phyloP scores from a whole-genome alignment of 306 rosid species.

The Pachyrhizus erosus region DNA sequence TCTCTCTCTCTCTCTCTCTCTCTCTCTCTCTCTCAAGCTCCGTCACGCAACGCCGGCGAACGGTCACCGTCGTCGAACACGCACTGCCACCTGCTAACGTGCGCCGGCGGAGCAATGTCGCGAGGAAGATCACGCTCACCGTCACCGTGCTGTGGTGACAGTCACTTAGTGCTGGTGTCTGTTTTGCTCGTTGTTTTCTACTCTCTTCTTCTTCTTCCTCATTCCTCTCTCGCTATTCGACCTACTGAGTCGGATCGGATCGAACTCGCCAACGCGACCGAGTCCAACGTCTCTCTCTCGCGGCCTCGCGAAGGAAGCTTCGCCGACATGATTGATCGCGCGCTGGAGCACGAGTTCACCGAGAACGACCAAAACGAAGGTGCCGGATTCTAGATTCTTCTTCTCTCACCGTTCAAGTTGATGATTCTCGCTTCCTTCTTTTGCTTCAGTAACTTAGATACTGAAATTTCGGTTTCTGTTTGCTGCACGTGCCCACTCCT shows the following conservation, averaged over 20 bases:
- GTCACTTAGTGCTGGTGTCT: slow-evolving; percentile 29
- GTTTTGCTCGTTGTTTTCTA: slow-evolving; percentile 40
- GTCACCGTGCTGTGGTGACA: background rate
- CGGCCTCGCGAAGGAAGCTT: slow-evolving; percentile 80
- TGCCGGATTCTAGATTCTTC: slow-evolving; percentile 40
- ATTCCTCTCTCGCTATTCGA: slow-evolving; percentile 50
- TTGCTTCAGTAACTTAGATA: background rate
- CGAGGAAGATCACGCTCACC: slow-evolving; percentile 41
- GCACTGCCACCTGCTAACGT: slow-evolving; percentile 1
- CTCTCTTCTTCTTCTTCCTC: slow-evolving; percentile 49
- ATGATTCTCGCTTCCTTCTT: background rate
- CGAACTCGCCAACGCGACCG: slow-evolving; percentile 61
- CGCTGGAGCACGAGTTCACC: slow-evolving; percentile 91
- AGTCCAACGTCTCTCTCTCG: slow-evolving; percentile 68
- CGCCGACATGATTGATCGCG: slow-evolving; percentile 95
- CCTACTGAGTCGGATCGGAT: slow-evolving; percentile 63
- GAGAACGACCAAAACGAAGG: slow-evolving; percentile 96
- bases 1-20: slow-evolving; percentile 37
- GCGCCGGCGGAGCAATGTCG: slow-evolving; percentile 60
- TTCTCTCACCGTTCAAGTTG: slow-evolving; percentile 17
- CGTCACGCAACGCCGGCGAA: slow-evolving; percentile 40
- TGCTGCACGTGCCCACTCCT: background rate
- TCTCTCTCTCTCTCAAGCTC: slow-evolving; percentile 6
- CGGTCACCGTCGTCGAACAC: background rate
- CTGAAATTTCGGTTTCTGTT: background rate